Evolutionary conservation across 768 basidiomycete genomes (phyloP), one percentile per base, ranked within the genome.

Genomic region (Collybia nuda): DNA sequence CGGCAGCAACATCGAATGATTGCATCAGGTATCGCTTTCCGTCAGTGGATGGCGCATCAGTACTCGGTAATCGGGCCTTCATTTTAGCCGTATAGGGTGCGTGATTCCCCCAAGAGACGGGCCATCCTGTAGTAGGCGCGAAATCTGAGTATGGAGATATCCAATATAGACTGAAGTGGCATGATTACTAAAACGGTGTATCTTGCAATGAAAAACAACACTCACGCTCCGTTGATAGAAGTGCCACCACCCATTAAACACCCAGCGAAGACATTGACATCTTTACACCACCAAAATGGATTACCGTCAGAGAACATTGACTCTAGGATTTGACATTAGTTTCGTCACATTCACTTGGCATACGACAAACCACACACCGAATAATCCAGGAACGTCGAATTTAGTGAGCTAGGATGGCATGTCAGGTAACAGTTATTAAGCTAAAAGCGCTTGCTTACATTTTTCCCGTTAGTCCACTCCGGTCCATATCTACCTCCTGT

Each of bases 251-350:
- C 84, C 15, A 85, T 59, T 23, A 85, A 61, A 61, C 84, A 86
- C 23, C 82, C 84, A 22, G 83, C 84, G 62, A 84, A 86, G 21
- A 78, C 75, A 22, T 71, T 81, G 52, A 83, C 67, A 62, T 85
- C 84, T 64, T 80, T 82, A 67, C 83, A 86, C 81, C 81, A 86
- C 77, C 78, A 86, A 65, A 72, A 85, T 2, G 73, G 68, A 56
- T 81, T 74, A 36, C 68, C 59, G 48, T 82, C 81, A 12, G 75
- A 71, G 67, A 86, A 86, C 79, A 84, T 79, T 35, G 80, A 77
- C 65, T 86, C 81, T 75, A 24, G 40, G 11, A 23, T 23, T 9
- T 18, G 23, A 18, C 19, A 19, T 44, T 9, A 22, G 36, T 26
- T 8, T 4, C 1, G 26, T n/a, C 21, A 19, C n/a, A 53, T 2